phyloP scores from a whole-genome alignment of 1,284 basidiomycete species.

The Mixia osmundae region DNA sequence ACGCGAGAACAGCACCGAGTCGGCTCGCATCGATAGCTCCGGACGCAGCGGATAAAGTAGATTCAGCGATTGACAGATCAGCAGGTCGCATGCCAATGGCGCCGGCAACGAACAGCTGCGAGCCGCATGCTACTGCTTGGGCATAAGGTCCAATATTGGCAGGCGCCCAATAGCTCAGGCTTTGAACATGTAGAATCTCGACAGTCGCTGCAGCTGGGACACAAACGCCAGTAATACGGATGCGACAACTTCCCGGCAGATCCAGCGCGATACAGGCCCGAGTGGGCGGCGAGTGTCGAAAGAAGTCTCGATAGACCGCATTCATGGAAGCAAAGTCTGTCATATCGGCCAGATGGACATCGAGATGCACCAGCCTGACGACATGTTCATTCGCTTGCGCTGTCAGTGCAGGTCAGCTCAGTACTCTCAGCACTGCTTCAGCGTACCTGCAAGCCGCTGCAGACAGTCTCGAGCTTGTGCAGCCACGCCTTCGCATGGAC shows the following conservation, averaged over 20 bases:
- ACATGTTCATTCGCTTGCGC: conserved; percentile 29
- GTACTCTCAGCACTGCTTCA: not conserved
- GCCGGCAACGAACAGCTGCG: conserved; percentile 78
- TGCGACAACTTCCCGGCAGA: conserved; percentile 33
- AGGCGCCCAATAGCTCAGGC: conserved; percentile 92
- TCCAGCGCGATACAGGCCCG: conserved; percentile 71
- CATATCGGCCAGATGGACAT: conserved; percentile 63
- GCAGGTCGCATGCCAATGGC: conserved; percentile 78
- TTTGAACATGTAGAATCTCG: conserved; percentile 73
- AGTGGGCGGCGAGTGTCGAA: conserved; percentile 75
- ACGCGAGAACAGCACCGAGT: no score
- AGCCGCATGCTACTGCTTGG: no score
- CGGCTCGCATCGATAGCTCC: no score
- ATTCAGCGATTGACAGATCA: conserved; percentile 39
- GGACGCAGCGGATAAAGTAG: no score
- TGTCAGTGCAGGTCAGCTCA: conserved; percentile 20
- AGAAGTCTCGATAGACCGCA: conserved; percentile 49
- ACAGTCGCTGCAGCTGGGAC: conserved; percentile 25
- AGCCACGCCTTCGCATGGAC: conserved; percentile 1
- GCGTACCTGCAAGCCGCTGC: conserved; percentile 29
- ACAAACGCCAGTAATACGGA: conserved; percentile 55
- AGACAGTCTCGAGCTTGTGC: conserved; percentile 11
- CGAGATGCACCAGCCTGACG: conserved; percentile 48
- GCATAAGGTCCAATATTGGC: conserved; percentile 98
- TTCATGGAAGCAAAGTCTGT: conserved; percentile 50